phyloP scores from a whole-genome alignment of 345 rosid species.

The Erysimum cheiranthoides region DNA sequence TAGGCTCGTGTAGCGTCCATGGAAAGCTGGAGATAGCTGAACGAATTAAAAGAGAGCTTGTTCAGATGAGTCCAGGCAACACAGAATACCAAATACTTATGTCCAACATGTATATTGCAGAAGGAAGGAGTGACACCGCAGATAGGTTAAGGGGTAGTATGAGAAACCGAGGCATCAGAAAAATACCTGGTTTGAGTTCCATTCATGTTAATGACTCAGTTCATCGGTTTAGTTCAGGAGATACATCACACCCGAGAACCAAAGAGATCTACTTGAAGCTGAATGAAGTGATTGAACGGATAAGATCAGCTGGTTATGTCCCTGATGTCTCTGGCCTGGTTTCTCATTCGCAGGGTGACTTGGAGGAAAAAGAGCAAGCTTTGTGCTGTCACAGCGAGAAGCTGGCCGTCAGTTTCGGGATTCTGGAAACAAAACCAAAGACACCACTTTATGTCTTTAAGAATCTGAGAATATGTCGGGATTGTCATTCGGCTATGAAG shows the following conservation, averaged over 20 bases:
- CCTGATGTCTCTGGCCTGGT: constrained; percentile 55
- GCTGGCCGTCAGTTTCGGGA: constrained; percentile 78
- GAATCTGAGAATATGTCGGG: constrained; percentile 76
- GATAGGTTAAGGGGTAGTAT: constrained; percentile 55
- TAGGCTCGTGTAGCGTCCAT: constrained; percentile 76
- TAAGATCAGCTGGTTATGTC: constrained; percentile 65
- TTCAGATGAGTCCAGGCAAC: constrained; percentile 60
- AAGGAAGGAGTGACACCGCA: constrained; percentile 60
- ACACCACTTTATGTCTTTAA: constrained; percentile 63
- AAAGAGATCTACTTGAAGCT: constrained; percentile 60
- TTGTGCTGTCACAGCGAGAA: constrained; percentile 81
- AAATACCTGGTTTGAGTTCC: constrained; percentile 80
- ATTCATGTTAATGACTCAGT: constrained; percentile 58
- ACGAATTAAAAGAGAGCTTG: constrained; percentile 52
- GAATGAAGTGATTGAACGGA: constrained; percentile 63
- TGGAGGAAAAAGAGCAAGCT: constrained; percentile 82
- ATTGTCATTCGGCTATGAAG: constrained; percentile 82
- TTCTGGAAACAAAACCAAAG: constrained; percentile 62
- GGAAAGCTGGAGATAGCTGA: constrained; percentile 67
- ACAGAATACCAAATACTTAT: constrained; percentile 71
- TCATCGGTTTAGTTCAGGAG: constrained; percentile 78
- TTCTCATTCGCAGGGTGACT: constrained; percentile 44
- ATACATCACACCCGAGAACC: constrained; percentile 61
- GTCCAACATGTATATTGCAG: constrained; percentile 67
- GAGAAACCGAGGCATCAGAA: constrained; percentile 57